Evolutionary conservation across 164 flowering plant species (phyloP), one percentile per base, ranked within the genome.

Genomic region (Berberis vulgaris): DNA sequence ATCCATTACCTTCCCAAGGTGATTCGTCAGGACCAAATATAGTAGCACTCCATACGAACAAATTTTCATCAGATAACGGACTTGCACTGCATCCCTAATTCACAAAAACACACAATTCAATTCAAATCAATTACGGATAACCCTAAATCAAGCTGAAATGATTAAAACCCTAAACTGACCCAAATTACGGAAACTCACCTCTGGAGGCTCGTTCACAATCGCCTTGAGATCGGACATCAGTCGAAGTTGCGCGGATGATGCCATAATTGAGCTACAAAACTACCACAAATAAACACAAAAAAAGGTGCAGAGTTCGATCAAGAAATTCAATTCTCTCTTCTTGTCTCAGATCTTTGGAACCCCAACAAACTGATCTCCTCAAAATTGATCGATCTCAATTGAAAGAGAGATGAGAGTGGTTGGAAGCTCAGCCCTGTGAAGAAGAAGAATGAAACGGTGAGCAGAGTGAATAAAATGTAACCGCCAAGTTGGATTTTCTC

Each of bases 181-280:
- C 55, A 7, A 47, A 40, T 43, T 9, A 26, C 39, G 9, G 13
- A 1, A 26, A 11, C 54, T 59, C 45, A 74, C 85, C 79, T 82
- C 85, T 1, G 85, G 81, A 50, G 83, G 80, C 42, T 82, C 85
- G 65, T 76, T 82, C 4, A 65, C 67, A n/a, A 82, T 82, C 66
- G 85, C 10, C 71, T 78, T 82, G 56, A 79, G 83, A 74, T 82
- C 85, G 41, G 85, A 81, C 82, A 81, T 81, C 6, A 81, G 80
- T 4, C 84, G 78, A 41, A 81, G 81, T 69, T 81, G 84, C 41
- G 82, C 79, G 6, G 82, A 81, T 1, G 84, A 71, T 42, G 80
- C 57, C 70, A 66, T 65, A 50, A 63, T 40, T 41, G 49, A 49
- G 10, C 10, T 2, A 6, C 1, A 47, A 11, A 26, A 26, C 26